Evolutionary conservation across 2,329 filamentous ascomycete species (phyloP), one percentile per base, ranked within the genome.

Genomic region (Chaetothyriales sp.): DNA sequence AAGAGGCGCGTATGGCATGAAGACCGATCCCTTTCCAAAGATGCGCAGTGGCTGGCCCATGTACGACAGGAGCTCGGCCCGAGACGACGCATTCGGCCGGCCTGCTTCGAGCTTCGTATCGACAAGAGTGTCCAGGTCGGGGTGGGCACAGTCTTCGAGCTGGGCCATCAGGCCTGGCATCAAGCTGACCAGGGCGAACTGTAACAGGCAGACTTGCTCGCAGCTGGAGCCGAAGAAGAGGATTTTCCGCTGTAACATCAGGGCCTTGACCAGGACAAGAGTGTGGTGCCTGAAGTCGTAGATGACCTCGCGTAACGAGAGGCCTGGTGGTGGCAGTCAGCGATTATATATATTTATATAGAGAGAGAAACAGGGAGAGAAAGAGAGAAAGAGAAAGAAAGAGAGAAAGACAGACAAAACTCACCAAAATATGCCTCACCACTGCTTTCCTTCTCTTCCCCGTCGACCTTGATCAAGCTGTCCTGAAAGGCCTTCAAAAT

Each of bases 151-250:
- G 70, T 98, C 92, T 69, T 94, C 83, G n/a, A 98, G 77, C 62
- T 85, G 88, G 63, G 87, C 82, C 63, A 97, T 82, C 52, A 98
- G 79, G 54, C 89, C 89, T 46, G 92, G 92, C 71, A 98, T 94
- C 63, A 98, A 75, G 50, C 90, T 95, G 61, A 98, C 84, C 46
- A 98, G 78, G 44, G 90, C 92, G 71, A 97, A 98, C 68, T 98
- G 92, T 70, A 95, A 89, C 86, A 97, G 94, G 77, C 92, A 98
- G 60, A 98, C 73, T 58, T 86, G 80, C 69, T 98, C 92, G 68
- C 92, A 97, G 61, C 89, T 82, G n/a, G 90, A 89, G 56, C 92
- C 89, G 63, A 97, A 98, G 72, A 98, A 97, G 50, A 98, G 82
- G 85, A 97, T 97, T 89, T 97, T 98, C 50, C 89, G 90, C 67